A percentile compares a stretch with the other conserved stretches of the same genome.
These are phyloP conservation scores for Apiotrichum sp. DNA, from an alignment of 1,284 basidiomycete genomes.

Conservation along the genomic window DNA sequence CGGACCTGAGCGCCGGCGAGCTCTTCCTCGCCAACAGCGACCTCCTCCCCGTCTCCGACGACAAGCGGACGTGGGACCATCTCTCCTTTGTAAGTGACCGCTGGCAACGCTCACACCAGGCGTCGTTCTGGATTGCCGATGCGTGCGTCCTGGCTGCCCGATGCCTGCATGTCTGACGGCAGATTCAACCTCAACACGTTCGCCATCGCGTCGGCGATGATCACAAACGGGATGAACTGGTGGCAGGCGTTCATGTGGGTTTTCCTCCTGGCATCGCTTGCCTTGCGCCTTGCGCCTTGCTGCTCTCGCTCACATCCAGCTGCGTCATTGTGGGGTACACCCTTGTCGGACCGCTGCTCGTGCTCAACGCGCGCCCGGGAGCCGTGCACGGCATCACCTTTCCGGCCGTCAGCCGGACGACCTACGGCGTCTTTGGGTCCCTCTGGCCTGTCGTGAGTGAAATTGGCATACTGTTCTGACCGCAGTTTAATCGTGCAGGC, in stretches of 20 bases:
- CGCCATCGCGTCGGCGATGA: conserved; percentile 57
- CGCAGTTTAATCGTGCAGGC: conserved; percentile 15
- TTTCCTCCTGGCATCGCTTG: conserved; percentile 48
- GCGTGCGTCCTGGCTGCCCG: conserved; percentile 68
- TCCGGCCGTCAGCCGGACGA: conserved; percentile 65
- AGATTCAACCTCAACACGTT: conserved; percentile 70
- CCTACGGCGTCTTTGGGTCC: conserved; percentile 71
- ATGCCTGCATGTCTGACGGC: conserved; percentile 51
- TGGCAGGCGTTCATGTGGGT: conserved; percentile 55
- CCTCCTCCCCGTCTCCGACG: conserved; percentile 29
- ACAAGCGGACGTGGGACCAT: conserved; percentile 39
- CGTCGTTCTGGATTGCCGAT: conserved; percentile 10
- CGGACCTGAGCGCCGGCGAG: conserved; percentile 52
- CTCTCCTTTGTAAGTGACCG: conserved; percentile 26
- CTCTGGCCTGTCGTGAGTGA: conserved; percentile 1
- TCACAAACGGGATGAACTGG: conserved; percentile 67
- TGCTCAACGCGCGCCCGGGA: conserved; percentile 71
- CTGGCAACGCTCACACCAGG: not conserved
- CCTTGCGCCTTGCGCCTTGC: conserved; percentile 50
- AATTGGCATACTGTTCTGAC: no score
- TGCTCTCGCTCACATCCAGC: conserved; percentile 12
- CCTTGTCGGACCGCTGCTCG: conserved; percentile 65
- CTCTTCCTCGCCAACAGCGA: conserved; percentile 54
- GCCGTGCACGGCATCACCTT: conserved; percentile 61
- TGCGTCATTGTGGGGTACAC: conserved; percentile 70